These are phyloP conservation scores for Lasiodiplodia theobromae DNA, from an alignment of 2,329 filamentous ascomycete genomes.

Conservation along the genomic window DNA sequence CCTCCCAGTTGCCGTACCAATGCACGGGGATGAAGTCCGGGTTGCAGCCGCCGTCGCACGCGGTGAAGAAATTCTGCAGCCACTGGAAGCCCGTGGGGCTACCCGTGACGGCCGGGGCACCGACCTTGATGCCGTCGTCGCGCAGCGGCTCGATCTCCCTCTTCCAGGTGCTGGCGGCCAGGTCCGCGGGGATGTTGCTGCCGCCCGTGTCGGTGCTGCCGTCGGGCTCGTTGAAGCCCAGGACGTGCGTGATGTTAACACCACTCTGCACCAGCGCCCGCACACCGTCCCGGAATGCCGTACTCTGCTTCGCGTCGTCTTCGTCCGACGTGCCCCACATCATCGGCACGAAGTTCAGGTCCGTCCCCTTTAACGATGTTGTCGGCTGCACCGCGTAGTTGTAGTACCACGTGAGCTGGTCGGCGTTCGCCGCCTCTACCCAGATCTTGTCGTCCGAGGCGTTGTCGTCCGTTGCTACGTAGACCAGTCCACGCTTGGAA, in stretches of 20 bases:
- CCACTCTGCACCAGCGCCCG: conserved; percentile 57
- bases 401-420: conserved; percentile 82
- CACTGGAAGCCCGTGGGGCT: conserved; percentile 67
- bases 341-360: conserved; percentile 81
- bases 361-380: conserved; percentile 49
- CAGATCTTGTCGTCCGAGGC: conserved; percentile 72
- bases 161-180: conserved; percentile 74
- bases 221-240: conserved; percentile 85
- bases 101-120: conserved; percentile 74
- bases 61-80: conserved; percentile 70
- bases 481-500: conserved; percentile 76
- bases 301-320: conserved; percentile 49
- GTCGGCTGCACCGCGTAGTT: conserved; percentile 72
- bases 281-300: conserved; percentile 68
- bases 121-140: conserved; percentile 69
- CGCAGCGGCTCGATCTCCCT: conserved; percentile 74
- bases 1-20: conserved; percentile 71
- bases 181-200: conserved; percentile 64
- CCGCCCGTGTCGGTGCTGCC: conserved; percentile 64
- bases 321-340: conserved; percentile 68
- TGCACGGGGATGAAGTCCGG: conserved; percentile 61
- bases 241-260: conserved; percentile 67
- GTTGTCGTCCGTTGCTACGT: conserved; percentile 63
- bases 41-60: conserved; percentile 58
- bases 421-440: conserved; percentile 53